Percentiles rank a stretch among this genome's conserved stretches.
Conservation (phyloP, 2,329 filamentous ascomycete species). For the Arachnopeziza araneosa region DNA sequence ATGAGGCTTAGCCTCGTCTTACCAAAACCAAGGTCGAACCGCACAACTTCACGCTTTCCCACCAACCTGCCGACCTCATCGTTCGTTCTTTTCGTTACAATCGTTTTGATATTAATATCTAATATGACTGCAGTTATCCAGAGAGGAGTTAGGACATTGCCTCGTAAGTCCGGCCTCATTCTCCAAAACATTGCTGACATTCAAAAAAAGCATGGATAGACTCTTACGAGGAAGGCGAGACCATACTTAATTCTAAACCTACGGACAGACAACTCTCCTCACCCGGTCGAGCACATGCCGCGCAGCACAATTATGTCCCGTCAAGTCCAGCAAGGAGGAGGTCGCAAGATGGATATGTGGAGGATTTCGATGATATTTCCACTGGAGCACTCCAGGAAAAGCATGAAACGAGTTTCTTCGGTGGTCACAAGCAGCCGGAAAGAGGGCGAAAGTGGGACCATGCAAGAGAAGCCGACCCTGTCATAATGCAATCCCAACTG, state of each 20-base stretch:
- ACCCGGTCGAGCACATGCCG: slow-evolving; percentile 22
- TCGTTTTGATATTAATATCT: neutral
- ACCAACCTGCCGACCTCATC: slow-evolving; percentile 16
- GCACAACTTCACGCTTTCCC: too few species aligned
- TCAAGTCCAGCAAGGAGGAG: slow-evolving; percentile 18
- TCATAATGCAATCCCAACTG: slow-evolving; percentile 27
- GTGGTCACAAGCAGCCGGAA: slow-evolving; percentile 28
- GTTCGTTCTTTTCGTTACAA: slow-evolving; percentile 25
- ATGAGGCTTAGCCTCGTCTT: too few species aligned
- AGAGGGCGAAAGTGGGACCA: slow-evolving; percentile 33
- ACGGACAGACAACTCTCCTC: slow-evolving; percentile 21
- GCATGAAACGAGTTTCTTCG: slow-evolving; percentile 28
- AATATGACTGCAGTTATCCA: slow-evolving; percentile 19
- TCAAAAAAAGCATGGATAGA: slow-evolving; percentile 29
- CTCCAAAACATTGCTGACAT: slow-evolving; percentile 6
- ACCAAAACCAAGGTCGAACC: too few species aligned
- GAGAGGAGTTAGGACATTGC: slow-evolving; percentile 26
- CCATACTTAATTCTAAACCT: slow-evolving; percentile 12
- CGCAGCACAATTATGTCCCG: slow-evolving; percentile 25
- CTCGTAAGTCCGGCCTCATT: slow-evolving; percentile 21
- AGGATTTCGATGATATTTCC: slow-evolving; percentile 21
- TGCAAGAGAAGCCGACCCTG: slow-evolving; percentile 29
- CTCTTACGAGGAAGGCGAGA: slow-evolving; percentile 27
- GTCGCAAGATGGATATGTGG: slow-evolving; percentile 30
- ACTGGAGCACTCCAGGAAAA: slow-evolving; percentile 13